phyloP scores from a whole-genome alignment of 805 yeast genomes.

The Naumovozyma baii region DNA sequence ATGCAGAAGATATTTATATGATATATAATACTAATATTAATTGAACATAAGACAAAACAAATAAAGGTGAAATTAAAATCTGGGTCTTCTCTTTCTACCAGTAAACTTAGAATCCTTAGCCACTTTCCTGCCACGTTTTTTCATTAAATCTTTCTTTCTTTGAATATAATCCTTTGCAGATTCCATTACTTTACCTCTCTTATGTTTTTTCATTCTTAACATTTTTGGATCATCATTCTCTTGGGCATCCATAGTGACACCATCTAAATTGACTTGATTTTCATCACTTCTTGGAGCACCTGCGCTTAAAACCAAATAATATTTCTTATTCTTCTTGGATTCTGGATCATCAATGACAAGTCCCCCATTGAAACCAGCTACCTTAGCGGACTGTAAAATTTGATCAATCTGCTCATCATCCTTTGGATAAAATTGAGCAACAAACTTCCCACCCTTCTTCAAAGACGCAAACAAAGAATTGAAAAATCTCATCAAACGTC shows the following conservation, averaged over 20 bases:
- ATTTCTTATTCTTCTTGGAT: conserved; percentile 81
- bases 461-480: conserved; percentile 78
- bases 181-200: conserved; percentile 37
- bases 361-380: conserved; percentile 95
- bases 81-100: conserved; percentile 68
- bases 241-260: conserved; percentile 72
- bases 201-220: conserved; percentile 7
- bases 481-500: conserved; percentile 72
- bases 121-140: conserved; percentile 79
- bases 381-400: conserved; percentile 76
- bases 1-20: not conserved
- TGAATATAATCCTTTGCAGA: conserved; percentile 68
- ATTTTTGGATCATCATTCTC: conserved; percentile 16
- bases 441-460: conserved; percentile 92
- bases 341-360: conserved; percentile 90
- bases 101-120: conserved; percentile 88
- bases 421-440: conserved; percentile 92
- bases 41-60: too few relatives aligned
- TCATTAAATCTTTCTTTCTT: conserved; percentile 90
- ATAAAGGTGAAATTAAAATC: too few relatives aligned
- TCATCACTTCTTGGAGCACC: conserved; percentile 66
- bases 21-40: too few relatives aligned
- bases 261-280: conserved; percentile 62
- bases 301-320: conserved; percentile 70
- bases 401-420: conserved; percentile 76